Evolutionary conservation across 495 filamentous ascomycete genomes (phyloP).

Genomic region (Trichoderma parareesei): DNA sequence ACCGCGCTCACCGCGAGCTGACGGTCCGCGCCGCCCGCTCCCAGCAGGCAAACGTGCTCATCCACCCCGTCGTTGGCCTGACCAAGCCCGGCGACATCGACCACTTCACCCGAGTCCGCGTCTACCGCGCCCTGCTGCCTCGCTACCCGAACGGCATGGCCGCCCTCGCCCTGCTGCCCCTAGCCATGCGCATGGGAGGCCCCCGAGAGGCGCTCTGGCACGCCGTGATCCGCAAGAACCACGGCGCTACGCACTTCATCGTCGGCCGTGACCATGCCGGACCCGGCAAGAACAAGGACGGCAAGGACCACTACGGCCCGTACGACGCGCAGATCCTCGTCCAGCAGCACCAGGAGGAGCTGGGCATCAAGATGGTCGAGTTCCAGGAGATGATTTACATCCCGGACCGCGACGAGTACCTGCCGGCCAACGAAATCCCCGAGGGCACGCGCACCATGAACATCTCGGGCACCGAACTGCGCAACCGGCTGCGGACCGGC

Average conservation of each 20-base stretch:
- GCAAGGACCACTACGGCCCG: constrained; percentile 93
- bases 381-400: constrained; percentile 99
- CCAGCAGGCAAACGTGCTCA: constrained; percentile 95
- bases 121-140: constrained; percentile 93
- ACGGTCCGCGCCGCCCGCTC: constrained; percentile 93
- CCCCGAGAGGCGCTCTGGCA: constrained; percentile 99
- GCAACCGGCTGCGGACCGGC: constrained; percentile 77
- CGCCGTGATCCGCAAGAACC: constrained; percentile 99
- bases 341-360: constrained; percentile 90
- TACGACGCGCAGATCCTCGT: constrained; percentile 98
- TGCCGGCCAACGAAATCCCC: constrained; percentile 80
- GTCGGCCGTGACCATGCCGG: constrained; percentile 97
- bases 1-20: constrained; percentile 93
- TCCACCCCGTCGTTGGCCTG: constrained; percentile 95
- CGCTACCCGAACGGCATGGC: constrained; percentile 99
- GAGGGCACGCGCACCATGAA: constrained; percentile 82
- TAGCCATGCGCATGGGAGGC: constrained; percentile 99
- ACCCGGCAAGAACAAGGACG: constrained; percentile 92
- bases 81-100: constrained; percentile 99
- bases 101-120: constrained; percentile 97
- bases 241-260: constrained; percentile 98
- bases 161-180: constrained; percentile 85
- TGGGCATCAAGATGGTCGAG: constrained; percentile 96
- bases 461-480: constrained; percentile 94
- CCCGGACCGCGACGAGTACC: constrained; percentile 93